A percentile compares a stretch with the other conserved stretches of the same genome.
phyloP scores from a whole-genome alignment of 768 basidiomycete species.

The Mycena rebaudengoi region DNA sequence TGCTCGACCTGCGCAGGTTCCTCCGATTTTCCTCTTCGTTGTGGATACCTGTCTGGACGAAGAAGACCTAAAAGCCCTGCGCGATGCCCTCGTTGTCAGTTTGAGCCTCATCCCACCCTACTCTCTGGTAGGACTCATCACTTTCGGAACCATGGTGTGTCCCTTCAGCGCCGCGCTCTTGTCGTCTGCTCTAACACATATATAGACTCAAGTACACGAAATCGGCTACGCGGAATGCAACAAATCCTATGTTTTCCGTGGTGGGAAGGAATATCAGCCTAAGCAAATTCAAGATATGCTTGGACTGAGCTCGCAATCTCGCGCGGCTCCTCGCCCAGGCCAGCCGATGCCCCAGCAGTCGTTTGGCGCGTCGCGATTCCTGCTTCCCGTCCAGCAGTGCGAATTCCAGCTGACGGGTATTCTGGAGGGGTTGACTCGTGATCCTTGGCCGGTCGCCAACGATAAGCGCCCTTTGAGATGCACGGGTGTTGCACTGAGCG shows the following conservation, averaged over 20 bases:
- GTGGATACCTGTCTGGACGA: slow-evolving; percentile 97
- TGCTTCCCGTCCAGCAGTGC: slow-evolving; percentile 90
- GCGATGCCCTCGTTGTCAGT: slow-evolving; percentile 94
- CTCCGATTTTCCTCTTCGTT: slow-evolving; percentile 96
- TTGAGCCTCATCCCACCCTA: slow-evolving; percentile 92
- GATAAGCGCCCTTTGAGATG: slow-evolving; percentile 94
- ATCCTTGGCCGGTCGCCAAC: slow-evolving; percentile 97
- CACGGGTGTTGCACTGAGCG: slow-evolving; percentile 93
- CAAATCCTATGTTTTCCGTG: slow-evolving; percentile 99
- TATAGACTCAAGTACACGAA: slow-evolving; percentile 97
- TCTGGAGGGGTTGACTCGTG: slow-evolving; percentile 84
- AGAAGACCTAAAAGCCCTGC: slow-evolving; percentile 94
- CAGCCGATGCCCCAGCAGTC: slow-evolving; percentile 83
- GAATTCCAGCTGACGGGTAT: slow-evolving; percentile 97
- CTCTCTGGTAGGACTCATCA: slow-evolving; percentile 95
- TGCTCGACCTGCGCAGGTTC: slow-evolving; percentile 86
- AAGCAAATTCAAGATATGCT: slow-evolving; percentile 99
- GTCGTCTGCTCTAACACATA: not conserved
- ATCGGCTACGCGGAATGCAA: slow-evolving; percentile 95
- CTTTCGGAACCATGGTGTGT: slow-evolving; percentile 95
- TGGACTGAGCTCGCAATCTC: slow-evolving; percentile 79
- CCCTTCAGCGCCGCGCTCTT: not conserved
- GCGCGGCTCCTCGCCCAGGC: slow-evolving; percentile 87
- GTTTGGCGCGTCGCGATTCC: slow-evolving; percentile 89
- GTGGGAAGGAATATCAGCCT: slow-evolving; percentile 93